Conservation (phyloP, 768 basidiomycete genomes). For the Austroboletus eburneus region DNA sequence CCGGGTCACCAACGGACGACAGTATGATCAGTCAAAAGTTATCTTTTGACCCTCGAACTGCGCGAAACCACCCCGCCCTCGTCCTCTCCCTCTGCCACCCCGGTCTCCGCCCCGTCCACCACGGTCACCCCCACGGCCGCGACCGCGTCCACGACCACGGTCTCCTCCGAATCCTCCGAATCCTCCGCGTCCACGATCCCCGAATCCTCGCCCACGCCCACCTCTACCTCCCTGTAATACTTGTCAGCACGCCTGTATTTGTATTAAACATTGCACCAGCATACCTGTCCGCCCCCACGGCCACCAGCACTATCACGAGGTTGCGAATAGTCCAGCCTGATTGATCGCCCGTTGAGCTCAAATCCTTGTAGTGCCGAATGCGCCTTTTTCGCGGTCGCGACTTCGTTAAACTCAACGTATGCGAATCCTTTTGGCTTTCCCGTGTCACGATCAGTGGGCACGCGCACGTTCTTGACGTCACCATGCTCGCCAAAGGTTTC, state of each 20-base stretch:
- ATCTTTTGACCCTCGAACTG: slow-evolving; percentile 50
- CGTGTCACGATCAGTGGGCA: slow-evolving; percentile 91
- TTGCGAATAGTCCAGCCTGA: slow-evolving; percentile 85
- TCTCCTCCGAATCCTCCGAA: slow-evolving; percentile 38
- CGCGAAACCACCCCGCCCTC: slow-evolving; percentile 52
- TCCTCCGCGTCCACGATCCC: slow-evolving; percentile 21
- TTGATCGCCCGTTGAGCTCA: slow-evolving; percentile 75
- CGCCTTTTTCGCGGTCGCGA: slow-evolving; percentile 79
- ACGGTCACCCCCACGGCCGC: slow-evolving; percentile 42
- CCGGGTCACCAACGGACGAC: not conserved
- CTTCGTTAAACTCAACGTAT: slow-evolving; percentile 89
- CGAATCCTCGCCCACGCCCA: slow-evolving; percentile 28
- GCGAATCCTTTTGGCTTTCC: slow-evolving; percentile 93
- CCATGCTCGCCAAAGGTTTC: slow-evolving; percentile 86
- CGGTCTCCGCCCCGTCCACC: slow-evolving; percentile 41
- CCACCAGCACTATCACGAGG: slow-evolving; percentile 66
- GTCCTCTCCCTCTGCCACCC: slow-evolving; percentile 32
- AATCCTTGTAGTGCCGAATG: slow-evolving; percentile 61
- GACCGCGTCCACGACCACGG: slow-evolving; percentile 37
- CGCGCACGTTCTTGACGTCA: slow-evolving; percentile 76
- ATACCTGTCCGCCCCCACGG: slow-evolving; percentile 42
- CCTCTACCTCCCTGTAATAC: slow-evolving; percentile 31
- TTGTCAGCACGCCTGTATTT: not conserved
- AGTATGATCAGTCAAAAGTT: slow-evolving; percentile 35
- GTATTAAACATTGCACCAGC: slow-evolving; percentile 23